Evolutionary conservation across 352 stramenopile species (phyloP), one percentile per base, ranked within the genome.

Genomic region (Phytophthora kernoviae): DNA sequence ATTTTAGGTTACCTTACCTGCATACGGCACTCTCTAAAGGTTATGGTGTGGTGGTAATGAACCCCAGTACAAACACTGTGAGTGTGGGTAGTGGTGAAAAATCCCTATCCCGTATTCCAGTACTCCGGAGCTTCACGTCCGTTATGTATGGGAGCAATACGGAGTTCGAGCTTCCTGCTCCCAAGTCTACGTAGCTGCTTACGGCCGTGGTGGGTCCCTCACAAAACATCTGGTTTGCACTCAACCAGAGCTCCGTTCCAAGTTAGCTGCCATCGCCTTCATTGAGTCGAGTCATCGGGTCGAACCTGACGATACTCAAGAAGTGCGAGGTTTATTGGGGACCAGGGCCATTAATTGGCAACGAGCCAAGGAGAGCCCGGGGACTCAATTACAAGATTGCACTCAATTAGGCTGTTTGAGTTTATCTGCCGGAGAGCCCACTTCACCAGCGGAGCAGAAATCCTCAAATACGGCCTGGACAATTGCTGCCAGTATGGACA

Each of bases 101-200:
- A 72, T 92, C 22, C 75, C 84, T 8, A 93, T 94, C 52, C 81
- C 83, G 41, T 81, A 73, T 66, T 93, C 83, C 7, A 87, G 71
- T 58, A 92, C 79, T 7, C 86, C 86, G 0, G 83, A 94, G 54
- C 67, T 88, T 55, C 86, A 94, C 60, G 80, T 93, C 10, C 74
- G 75, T 5, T 89, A 91, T 70, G 79, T 94, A 24, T 94, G 86
- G 86, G 86, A 94, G 65, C 88, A 79, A 1, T 93, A 88, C 66
- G 81, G 77, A n/a, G 64, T 77, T 36, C 81, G 84, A 42, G 72
- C 86, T 6, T 74, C 77, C 9, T 91, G 81, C 54, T 81, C 69
- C 22, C 82, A 93, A 40, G 83, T 95, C 21, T 95, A 93, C 79
- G 73, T 95, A 20, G 81, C 79, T 2, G 84, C 84, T 2, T 95